Evolutionary conservation across 1,139 yeast species (phyloP).

Genomic region (Candida tunisiensis): DNA sequence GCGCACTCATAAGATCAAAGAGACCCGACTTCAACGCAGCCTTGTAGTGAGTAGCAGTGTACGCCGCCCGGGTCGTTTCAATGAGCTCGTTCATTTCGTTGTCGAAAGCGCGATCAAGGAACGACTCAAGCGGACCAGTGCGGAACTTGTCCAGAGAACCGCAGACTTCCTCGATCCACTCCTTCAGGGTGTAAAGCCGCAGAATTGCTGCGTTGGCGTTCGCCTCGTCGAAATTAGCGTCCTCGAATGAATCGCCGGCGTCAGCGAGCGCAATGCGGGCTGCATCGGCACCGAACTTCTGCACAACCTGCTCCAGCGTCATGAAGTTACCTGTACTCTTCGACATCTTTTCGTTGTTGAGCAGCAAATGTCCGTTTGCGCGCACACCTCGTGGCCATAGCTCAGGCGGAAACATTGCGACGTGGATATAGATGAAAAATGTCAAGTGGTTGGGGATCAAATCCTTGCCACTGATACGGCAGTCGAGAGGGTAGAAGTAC

Average conservation of each 20-base stretch:
- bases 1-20: constrained; percentile 85
- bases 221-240: constrained; percentile 93
- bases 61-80: constrained; percentile 54
- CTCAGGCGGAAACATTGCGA: constrained; percentile 78
- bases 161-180: constrained; percentile 78
- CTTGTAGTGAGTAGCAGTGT: constrained; percentile 63
- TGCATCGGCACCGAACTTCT: constrained; percentile 96
- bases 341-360: constrained; percentile 96
- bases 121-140: constrained; percentile 46
- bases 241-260: constrained; percentile 96
- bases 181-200: constrained; percentile 81
- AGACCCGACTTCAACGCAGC: constrained; percentile 80
- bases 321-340: constrained; percentile 95
- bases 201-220: constrained; percentile 96
- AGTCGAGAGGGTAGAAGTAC: constrained; percentile 88
- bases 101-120: constrained; percentile 81
- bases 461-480: constrained; percentile 89
- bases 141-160: constrained; percentile 39
- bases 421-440: constrained; percentile 83
- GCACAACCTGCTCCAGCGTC: constrained; percentile 71
- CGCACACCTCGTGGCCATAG: constrained; percentile 93
- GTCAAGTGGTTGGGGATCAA: constrained; percentile 95
- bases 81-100: constrained; percentile 83
- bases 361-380: constrained; percentile 87
- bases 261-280: constrained; percentile 95